Base-by-base conservation (phyloP, 2,329 filamentous ascomycete species). In the Neophaeococcomyces mojaviensis region DNA sequence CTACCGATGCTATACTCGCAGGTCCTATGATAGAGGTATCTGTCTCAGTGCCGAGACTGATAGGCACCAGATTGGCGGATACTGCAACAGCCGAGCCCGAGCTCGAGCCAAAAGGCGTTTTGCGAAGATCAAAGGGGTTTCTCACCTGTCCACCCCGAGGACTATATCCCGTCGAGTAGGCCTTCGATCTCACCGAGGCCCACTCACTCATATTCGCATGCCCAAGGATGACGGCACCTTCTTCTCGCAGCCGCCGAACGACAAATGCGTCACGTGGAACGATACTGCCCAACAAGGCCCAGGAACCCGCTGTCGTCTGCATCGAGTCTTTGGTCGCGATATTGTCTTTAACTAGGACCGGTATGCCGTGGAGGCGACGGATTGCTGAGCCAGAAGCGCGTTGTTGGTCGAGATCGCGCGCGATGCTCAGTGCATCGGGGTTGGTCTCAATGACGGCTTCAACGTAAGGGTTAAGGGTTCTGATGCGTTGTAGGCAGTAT, bases 81-180 rank as follows among this genome's bases (percentile, higher is more conserved):
- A 65, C 59, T 15, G 53, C 53, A 12, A 62, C 59, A 5, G 60
- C 62, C 16, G 60, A 62, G 18, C 64, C 63, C 33, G 53, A 59
- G 19, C 55, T 49, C 51, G 55, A 37, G 3, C 33, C 42, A 19
- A 34, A 34, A 4, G 40, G 28, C 3, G 40, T 43, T 24, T 13
- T 43, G 2, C 28, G 28, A 10, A 43, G 40, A 22, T 43, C 30
- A 24, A 34, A 88, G 0, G 84, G 71, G 55, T 73, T 81, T 35
- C 79, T 69, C 38, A 71, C 71, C 61, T 86, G 81, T 0, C 81
- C 82, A 16, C 81, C 81, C 4, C 81, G 71, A 3, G 67, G 74
- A 33, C 77, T 81, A 58, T 80, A 86, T 2, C 82, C 83, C 60
- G 28, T 35, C 5, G 40, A 34, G 22, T 43, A 43, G 4, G 28